Base-by-base conservation (phyloP, 1,284 basidiomycete genomes). In the Trichosporon coremiiforme region DNA sequence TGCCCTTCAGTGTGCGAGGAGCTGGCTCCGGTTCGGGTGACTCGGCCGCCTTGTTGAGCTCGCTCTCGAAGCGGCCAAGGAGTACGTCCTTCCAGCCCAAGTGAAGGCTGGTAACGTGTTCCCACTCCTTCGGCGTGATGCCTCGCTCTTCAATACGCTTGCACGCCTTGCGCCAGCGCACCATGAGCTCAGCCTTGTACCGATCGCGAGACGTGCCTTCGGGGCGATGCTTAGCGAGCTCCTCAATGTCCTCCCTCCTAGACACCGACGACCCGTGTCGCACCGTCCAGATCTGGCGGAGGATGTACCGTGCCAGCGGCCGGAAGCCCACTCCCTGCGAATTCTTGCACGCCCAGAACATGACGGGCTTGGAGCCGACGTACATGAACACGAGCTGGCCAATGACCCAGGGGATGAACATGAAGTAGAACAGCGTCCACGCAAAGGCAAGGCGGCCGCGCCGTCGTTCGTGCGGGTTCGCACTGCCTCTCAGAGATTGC, bases 181-280 rank as follows among this genome's bases (percentile, higher is more conserved):
- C 31, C 29, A 62, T 31, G 57, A 62, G 57, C 31, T 62, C 31
- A 17, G n/a, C 29, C 57, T 62, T 62, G 57, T n/a, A 62, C 57
- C 31, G 2, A 15, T 31, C 31, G 5, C 57, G 7, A 31, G 29
- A 33, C 2, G 17, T n/a, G 57, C 57, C 57, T 15, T 35, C 57
- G 15, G 57, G 57, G 7, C 29, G 29, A 17, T 62, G 29, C 31
- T 62, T 62, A 0, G 31, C 29, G 17, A 62, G 57, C 6, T 62
- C 57, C 29, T 62, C 57, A 5, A 62, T 33, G 6, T 62, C 29
- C 57, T 62, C 29, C 50, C 25, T 53, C 50, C 50, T 53, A 8
- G 8, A 10, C 50, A 25, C 50, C 3, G 50, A 53, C 50, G 50
- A 53, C 2, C 50, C 50, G 20, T 53, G 50, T 2, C 50, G 50